A percentile compares a stretch with the other conserved stretches of the same genome.
These are phyloP conservation scores for Allomyces javanicus DNA, from an alignment of 192 early-diverging fungal species.

Conservation along the genomic window DNA sequence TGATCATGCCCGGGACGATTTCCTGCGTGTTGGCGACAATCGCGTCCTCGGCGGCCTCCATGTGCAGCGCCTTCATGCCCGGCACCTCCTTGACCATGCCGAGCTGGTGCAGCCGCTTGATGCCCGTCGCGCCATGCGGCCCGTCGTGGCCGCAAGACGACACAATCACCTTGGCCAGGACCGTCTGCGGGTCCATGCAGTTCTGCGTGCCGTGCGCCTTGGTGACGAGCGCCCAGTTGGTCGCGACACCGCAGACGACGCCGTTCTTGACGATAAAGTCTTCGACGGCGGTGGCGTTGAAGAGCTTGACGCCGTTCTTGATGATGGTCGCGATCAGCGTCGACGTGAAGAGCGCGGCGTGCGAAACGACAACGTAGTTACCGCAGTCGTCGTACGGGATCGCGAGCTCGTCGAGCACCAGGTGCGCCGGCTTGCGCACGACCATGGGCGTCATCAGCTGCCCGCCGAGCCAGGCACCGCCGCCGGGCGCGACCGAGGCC, in stretches of 20 bases:
- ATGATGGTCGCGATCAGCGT: slow-evolving; percentile 46
- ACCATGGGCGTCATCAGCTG: slow-evolving; percentile 53
- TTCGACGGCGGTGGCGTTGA: slow-evolving; percentile 55
- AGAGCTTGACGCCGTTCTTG: slow-evolving; percentile 43
- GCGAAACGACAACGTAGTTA: slow-evolving; percentile 51
- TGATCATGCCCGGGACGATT: slow-evolving; percentile 47
- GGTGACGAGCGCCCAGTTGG: slow-evolving; percentile 56
- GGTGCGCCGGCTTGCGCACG: slow-evolving; percentile 47
- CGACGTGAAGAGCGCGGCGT: slow-evolving; percentile 52
- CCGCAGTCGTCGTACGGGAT: slow-evolving; percentile 51
- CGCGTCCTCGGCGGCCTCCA: slow-evolving; percentile 44
- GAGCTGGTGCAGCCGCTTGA: slow-evolving; percentile 36
- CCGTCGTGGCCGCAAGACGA: slow-evolving; percentile 48
- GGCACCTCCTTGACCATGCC: slow-evolving; percentile 33
- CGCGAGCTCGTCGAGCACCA: slow-evolving; percentile 38
- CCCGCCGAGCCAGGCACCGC: slow-evolving; percentile 53
- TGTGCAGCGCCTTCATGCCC: slow-evolving; percentile 46
- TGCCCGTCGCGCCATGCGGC: slow-evolving; percentile 44
- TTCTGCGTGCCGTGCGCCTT: slow-evolving; percentile 28
- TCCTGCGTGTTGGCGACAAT: slow-evolving; percentile 44
- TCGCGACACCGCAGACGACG: slow-evolving; percentile 42
- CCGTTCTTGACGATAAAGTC: slow-evolving; percentile 43
- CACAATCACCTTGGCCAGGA: slow-evolving; percentile 41
- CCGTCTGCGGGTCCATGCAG: slow-evolving; percentile 56
- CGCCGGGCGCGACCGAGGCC: slow-evolving; percentile 44